Conservation (phyloP, 768 basidiomycete genomes). For the Hortiboletus campestris region DNA sequence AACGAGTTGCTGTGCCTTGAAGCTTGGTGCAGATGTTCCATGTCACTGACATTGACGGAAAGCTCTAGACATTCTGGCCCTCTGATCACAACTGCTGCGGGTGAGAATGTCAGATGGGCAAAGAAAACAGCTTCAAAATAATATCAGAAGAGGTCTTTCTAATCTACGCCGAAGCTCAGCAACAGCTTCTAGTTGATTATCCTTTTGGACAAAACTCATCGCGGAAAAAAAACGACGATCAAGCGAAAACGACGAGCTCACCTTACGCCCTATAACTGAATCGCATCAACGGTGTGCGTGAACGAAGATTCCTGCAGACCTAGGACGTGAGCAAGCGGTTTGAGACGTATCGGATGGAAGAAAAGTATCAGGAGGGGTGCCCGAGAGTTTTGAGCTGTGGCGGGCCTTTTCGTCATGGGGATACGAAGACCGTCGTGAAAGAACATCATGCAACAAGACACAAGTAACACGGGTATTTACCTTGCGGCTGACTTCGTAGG, state of each 20-base stretch:
- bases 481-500: not conserved
- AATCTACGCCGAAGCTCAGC: slow-evolving; percentile 73
- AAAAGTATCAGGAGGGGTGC: slow-evolving; percentile 65
- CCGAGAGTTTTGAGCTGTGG: slow-evolving; percentile 84
- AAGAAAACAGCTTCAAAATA: not conserved
- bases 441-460: slow-evolving; percentile 13
- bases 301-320: not conserved
- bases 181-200: slow-evolving; percentile 91
- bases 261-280: not conserved
- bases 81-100: not conserved
- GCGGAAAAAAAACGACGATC: not conserved
- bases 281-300: rapidly evolving
- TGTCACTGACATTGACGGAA: not conserved
- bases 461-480: slow-evolving; percentile 2
- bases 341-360: not conserved
- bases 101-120: not conserved
- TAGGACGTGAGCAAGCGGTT: not conserved
- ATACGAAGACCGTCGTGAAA: slow-evolving; percentile 92
- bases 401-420: slow-evolving; percentile 85
- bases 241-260: not conserved
- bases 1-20: not conserved
- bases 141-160: slow-evolving; percentile 37
- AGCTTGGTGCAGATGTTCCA: not conserved
- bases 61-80: not conserved
- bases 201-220: slow-evolving; percentile 34